These are phyloP conservation scores for Paramecium caudatum DNA, from an alignment of 73 alveolate genomes.

Conservation along the genomic window DNA sequence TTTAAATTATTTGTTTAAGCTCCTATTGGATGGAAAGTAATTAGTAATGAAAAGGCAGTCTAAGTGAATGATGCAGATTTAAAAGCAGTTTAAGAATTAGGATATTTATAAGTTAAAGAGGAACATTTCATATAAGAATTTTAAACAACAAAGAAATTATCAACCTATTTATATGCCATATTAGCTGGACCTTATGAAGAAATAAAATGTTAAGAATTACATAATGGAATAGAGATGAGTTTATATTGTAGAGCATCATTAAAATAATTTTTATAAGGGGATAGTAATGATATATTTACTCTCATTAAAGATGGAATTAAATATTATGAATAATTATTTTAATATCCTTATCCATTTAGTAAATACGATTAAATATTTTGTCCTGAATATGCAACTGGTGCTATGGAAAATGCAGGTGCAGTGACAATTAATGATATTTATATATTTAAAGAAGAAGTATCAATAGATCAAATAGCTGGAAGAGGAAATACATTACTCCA, in stretches of 20 bases:
- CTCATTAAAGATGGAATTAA: slow-evolving; percentile 76
- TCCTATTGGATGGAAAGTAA: slow-evolving; percentile 70
- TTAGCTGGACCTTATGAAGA: slow-evolving; percentile 83
- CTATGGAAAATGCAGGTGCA: slow-evolving; percentile 99
- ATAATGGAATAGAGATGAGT: slow-evolving; percentile 84
- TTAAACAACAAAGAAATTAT: slow-evolving; percentile 66
- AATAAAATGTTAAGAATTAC: slow-evolving; percentile 42
- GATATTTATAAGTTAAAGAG: background rate
- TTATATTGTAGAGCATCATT: slow-evolving; percentile 88
- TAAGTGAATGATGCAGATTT: background rate
- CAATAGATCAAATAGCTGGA: slow-evolving; percentile 64
- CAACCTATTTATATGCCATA: slow-evolving; percentile 79
- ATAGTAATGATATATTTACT: slow-evolving; percentile 75
- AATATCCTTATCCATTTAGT: slow-evolving; percentile 91
- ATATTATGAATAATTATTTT: slow-evolving; percentile 89
- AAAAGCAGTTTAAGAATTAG: slow-evolving; percentile 9
- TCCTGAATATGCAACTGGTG: slow-evolving; percentile 97
- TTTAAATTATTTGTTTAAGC: slow-evolving; percentile 80
- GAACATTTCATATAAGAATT: background rate
- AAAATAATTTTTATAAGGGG: slow-evolving; percentile 78
- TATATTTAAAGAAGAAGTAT: slow-evolving; percentile 90
- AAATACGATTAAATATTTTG: slow-evolving; percentile 96
- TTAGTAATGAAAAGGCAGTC: slow-evolving; percentile 38
- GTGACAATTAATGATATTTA: slow-evolving; percentile 96
- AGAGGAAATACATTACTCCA: slow-evolving; percentile 90